These are phyloP conservation scores for Albugo candida DNA, from an alignment of 352 stramenopile genomes.

Conservation along the genomic window DNA sequence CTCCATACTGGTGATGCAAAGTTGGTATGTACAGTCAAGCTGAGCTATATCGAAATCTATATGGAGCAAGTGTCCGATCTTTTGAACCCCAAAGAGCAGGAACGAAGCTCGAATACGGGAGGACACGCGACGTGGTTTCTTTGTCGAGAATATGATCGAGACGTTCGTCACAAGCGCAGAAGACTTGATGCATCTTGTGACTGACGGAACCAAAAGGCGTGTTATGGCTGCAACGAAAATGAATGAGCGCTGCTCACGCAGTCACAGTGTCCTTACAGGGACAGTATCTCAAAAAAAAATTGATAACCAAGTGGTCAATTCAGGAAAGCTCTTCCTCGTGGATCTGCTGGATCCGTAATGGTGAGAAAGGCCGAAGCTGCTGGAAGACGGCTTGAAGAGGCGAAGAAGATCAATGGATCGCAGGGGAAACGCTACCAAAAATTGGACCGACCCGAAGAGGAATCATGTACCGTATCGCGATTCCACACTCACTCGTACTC, in stretches of 20 bases:
- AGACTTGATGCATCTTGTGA: slow-evolving; percentile 75
- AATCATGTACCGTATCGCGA: slow-evolving; percentile 81
- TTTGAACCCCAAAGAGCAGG: slow-evolving; percentile 83
- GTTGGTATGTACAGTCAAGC: slow-evolving; percentile 85
- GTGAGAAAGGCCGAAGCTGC: slow-evolving; percentile 83
- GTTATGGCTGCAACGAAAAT: slow-evolving; percentile 83
- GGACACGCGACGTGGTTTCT: slow-evolving; percentile 77
- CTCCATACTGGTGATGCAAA: slow-evolving; percentile 76
- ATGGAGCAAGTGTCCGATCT: slow-evolving; percentile 89
- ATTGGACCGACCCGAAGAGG: slow-evolving; percentile 62
- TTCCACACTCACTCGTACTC: slow-evolving; percentile 81
- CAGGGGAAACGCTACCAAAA: slow-evolving; percentile 90
- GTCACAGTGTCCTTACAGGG: slow-evolving; percentile 85
- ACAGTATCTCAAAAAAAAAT: slow-evolving; percentile 77
- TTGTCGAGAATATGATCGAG: slow-evolving; percentile 86
- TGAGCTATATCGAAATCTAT: slow-evolving; percentile 94
- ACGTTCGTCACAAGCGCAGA: slow-evolving; percentile 83
- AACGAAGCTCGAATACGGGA: slow-evolving; percentile 79
- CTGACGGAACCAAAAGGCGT: slow-evolving; percentile 55
- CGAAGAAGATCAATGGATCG: slow-evolving; percentile 94
- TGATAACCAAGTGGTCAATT: slow-evolving; percentile 73
- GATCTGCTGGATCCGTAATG: slow-evolving; percentile 90
- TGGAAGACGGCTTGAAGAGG: slow-evolving; percentile 84
- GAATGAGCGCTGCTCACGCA: slow-evolving; percentile 84
- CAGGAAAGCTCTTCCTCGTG: slow-evolving; percentile 83